Conservation (phyloP, 2,329 filamentous ascomycete species). For the Pseudonectria buxi region DNA sequence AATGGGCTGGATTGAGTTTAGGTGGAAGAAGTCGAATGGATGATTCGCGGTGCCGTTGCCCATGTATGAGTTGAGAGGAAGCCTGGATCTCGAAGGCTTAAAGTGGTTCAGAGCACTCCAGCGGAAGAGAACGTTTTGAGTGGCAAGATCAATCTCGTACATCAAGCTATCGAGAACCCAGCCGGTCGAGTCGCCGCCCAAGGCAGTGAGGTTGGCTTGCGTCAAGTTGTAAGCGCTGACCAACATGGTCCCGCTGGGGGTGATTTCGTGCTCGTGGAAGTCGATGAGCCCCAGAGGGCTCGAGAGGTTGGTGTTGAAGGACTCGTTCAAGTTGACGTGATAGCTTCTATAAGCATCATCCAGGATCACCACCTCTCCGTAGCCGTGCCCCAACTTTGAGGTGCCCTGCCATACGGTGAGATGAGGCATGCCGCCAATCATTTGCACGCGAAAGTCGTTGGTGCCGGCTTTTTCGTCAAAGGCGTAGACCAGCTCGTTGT, state of each 20-base stretch:
- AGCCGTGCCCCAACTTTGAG: conserved; percentile 21
- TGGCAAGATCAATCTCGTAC: conserved; percentile 36
- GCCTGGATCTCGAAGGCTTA: conserved; percentile 8
- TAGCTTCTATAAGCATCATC: conserved; percentile 22
- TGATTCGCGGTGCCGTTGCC: conserved; percentile 6
- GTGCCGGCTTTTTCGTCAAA: conserved; percentile 9
- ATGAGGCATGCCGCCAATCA: conserved; percentile 22
- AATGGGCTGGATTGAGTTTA: conserved; percentile 19
- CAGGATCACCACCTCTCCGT: conserved; percentile 25
- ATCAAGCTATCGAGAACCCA: conserved; percentile 27
- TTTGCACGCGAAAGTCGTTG: conserved; percentile 22
- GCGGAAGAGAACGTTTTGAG: conserved; percentile 30
- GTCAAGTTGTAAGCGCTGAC: conserved; percentile 21
- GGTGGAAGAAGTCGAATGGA: conserved; percentile 20
- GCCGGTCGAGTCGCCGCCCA: conserved; percentile 12
- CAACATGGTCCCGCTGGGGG: conserved; percentile 14
- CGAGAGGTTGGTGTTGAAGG: conserved; percentile 3
- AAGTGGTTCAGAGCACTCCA: conserved; percentile 35
- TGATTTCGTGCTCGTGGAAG: conserved; percentile 19
- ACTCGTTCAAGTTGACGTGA: conserved; percentile 5
- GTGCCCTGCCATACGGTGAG: conserved; percentile 24
- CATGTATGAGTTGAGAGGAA: conserved; percentile 5
- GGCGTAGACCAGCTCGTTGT: conserved; percentile 25
- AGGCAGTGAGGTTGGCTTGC: conserved; percentile 5
- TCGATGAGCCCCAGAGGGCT: conserved; percentile 8